Evolutionary conservation across 176 grass and related monocot species (phyloP), one percentile per base, ranked within the genome.

Genomic region (Aegilops sharonensis): DNA sequence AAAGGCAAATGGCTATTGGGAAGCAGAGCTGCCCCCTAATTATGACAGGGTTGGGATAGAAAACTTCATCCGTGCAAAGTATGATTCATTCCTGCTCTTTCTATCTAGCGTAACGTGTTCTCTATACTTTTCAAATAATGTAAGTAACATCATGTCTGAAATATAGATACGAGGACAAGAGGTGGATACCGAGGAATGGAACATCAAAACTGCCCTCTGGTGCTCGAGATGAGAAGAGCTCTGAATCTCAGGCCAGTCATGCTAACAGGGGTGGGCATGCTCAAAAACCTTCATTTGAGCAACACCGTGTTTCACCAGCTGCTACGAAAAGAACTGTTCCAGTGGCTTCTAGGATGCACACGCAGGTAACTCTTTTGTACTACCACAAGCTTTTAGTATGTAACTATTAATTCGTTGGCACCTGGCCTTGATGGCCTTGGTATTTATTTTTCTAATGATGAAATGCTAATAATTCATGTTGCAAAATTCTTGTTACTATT

Each of bases 61-160:
- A 64, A 97, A 94, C 84, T 99, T 99, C 60, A 99, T 99, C 64
- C 97, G 92, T 78, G 90, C 94, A 23, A 99, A 99, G 97, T 99
- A 97, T 84, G 83, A 9, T 68, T 64, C 27, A 84, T 61, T 21
- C 15, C n/a, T 11, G 6, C 11, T 89, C 72, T 84, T 89, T 79
- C 35, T 83, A 20, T 83, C 52, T 77, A 80, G 34, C 29, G 8
- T 75, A 13, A 36, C 84, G 40, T 61, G 6, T 87, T 85, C 61
- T 34, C 11, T 50, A 9, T 68, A 27, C 34, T 85, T 57, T 75
- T 66, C 25, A 21, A 40, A 77, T 61, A 45, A 65, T 80, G 29
- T 67, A 32, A 20, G 18, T 68, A 77, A 90, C 45, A 69, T 78
- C 31, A 57, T 75, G 39, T 80, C 70, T 86, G 14, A 71, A 83